phyloP scores from a whole-genome alignment of 768 basidiomycete species.

The Omphalotus guepiniiformis region DNA sequence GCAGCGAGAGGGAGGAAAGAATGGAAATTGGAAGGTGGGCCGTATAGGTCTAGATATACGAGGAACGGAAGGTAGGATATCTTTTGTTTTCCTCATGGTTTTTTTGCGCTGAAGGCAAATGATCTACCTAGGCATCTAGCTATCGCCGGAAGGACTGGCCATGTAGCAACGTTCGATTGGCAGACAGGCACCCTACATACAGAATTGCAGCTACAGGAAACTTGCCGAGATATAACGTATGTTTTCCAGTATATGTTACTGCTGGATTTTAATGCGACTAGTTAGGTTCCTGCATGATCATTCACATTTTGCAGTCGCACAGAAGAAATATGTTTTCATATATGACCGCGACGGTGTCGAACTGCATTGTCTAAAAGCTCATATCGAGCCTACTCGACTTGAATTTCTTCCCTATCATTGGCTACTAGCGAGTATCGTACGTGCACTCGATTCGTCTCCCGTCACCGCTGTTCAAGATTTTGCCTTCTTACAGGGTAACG shows the following conservation, averaged over 20 bases:
- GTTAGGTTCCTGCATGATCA: constrained; percentile 88
- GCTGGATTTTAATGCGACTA: constrained; percentile 3
- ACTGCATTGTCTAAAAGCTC: constrained; percentile 76
- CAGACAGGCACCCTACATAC: constrained; percentile 79
- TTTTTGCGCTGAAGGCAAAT: background rate
- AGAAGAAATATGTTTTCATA: constrained; percentile 94
- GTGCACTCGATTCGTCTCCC: constrained; percentile 24
- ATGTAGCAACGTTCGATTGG: constrained; percentile 94
- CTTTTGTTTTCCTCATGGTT: background rate
- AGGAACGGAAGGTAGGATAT: constrained; percentile 89
- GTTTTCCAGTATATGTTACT: constrained; percentile 21
- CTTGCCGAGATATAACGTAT: constrained; percentile 88
- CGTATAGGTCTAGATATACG: constrained; percentile 81
- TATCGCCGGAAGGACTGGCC: constrained; percentile 76
- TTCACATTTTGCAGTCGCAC: constrained; percentile 90
- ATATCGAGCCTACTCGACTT: constrained; percentile 85
- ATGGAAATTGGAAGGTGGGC: constrained; percentile 80
- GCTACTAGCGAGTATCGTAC: constrained; percentile 79
- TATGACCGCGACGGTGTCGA: constrained; percentile 95
- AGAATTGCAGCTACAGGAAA: constrained; percentile 87
- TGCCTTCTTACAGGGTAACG: constrained; percentile 55
- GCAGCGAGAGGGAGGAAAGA: constrained; percentile 74
- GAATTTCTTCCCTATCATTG: constrained; percentile 96
- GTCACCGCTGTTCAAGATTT: background rate
- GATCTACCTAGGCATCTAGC: constrained; percentile 81